Evolutionary conservation across 192 early-diverging fungal species (phyloP).

Genomic region (Coemansia sp.): DNA sequence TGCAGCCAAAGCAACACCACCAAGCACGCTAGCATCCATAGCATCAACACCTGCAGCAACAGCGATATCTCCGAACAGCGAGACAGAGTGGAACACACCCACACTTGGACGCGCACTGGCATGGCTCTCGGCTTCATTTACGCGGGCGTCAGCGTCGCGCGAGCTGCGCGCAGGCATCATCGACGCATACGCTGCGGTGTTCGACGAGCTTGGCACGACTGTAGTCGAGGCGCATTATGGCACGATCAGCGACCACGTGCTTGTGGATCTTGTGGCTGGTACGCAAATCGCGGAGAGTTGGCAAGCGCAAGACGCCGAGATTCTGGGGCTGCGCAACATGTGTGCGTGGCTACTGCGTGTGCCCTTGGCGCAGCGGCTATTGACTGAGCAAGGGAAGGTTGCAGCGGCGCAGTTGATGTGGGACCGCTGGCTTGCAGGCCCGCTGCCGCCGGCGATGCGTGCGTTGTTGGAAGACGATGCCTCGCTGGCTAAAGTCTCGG

Average conservation of each 20-base stretch:
- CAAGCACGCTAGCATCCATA: background rate
- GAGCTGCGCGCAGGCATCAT: constrained; percentile 76
- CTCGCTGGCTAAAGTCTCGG: background rate
- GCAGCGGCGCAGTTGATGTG: constrained; percentile 24
- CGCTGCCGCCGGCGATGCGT: background rate
- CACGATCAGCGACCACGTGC: constrained; percentile 64
- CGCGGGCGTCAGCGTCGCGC: constrained; percentile 59
- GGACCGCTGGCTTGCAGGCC: constrained; percentile 24
- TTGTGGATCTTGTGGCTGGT: constrained; percentile 38
- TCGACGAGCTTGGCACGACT: constrained; percentile 66
- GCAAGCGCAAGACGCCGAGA: constrained; percentile 54
- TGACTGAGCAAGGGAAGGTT: constrained; percentile 14
- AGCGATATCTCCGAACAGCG: background rate
- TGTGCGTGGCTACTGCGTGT: constrained; percentile 67
- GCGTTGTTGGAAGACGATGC: background rate
- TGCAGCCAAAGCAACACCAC: background rate
- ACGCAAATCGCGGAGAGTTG: constrained; percentile 28
- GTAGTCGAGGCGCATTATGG: constrained; percentile 77
- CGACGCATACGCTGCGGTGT: constrained; percentile 74
- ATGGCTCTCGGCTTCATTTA: constrained; percentile 64
- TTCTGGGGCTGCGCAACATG: constrained; percentile 71
- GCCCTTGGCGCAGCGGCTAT: constrained; percentile 9
- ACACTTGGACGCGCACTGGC: constrained; percentile 68
- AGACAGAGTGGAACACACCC: constrained; percentile 45
- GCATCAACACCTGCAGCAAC: background rate